phyloP scores from a whole-genome alignment of 2,329 filamentous ascomycete species.

The Balansia obtecta region DNA sequence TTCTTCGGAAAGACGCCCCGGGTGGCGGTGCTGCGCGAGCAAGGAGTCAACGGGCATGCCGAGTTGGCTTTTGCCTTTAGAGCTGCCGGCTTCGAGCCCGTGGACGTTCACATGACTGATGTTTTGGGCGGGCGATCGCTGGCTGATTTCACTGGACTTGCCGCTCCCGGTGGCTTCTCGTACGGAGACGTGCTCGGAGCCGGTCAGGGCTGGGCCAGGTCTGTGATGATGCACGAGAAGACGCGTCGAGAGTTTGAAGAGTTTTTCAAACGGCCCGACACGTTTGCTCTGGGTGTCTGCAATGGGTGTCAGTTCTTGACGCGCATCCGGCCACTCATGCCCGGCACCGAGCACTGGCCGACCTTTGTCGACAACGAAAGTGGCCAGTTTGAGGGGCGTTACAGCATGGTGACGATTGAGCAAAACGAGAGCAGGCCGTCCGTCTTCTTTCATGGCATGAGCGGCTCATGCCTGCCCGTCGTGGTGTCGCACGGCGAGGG shows the following conservation, averaged over 20 bases:
- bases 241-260: constrained; percentile 62
- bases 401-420: constrained; percentile 67
- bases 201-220: constrained; percentile 94
- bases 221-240: constrained; percentile 73
- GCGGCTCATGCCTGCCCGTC: constrained; percentile 69
- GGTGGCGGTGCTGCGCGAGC: constrained; percentile 87
- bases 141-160: constrained; percentile 72
- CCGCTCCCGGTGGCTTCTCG: constrained; percentile 93
- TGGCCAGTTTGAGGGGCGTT: constrained; percentile 82
- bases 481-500: constrained; percentile 88
- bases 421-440: constrained; percentile 46
- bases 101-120: constrained; percentile 96
- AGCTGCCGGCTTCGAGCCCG: constrained; percentile 76
- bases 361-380: constrained; percentile 74
- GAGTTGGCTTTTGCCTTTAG: constrained; percentile 97
- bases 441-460: constrained; percentile 89
- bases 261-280: constrained; percentile 82
- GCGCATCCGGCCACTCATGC: constrained; percentile 66
- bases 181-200: constrained; percentile 80
- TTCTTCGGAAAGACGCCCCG: constrained; percentile 50
- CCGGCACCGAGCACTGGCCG: constrained; percentile 73
- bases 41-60: constrained; percentile 90
- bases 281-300: constrained; percentile 87
- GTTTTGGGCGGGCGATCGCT: constrained; percentile 71
- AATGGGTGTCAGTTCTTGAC: constrained; percentile 96